Evolutionary conservation across 2,329 filamentous ascomycete genomes (phyloP).

Genomic region (Epichloe sp.): DNA sequence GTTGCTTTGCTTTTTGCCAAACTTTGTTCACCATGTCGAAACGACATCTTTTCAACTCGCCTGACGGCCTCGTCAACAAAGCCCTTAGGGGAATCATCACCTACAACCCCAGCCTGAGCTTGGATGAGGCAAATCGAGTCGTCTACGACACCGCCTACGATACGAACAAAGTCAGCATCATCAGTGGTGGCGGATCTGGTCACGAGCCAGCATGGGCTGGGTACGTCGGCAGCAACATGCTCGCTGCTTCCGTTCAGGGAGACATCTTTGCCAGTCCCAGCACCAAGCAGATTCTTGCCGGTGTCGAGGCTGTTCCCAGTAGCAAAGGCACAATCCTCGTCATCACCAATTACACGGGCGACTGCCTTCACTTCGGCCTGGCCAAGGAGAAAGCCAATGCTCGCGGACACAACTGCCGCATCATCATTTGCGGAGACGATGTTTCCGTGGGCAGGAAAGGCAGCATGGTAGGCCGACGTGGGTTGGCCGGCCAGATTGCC

Average conservation of each 20-base stretch:
- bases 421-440: slow-evolving; percentile 52
- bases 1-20: not conserved
- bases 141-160: slow-evolving; percentile 35
- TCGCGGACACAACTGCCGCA: slow-evolving; percentile 37
- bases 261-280: slow-evolving; percentile 53
- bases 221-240: slow-evolving; percentile 48
- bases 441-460: slow-evolving; percentile 48
- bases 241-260: slow-evolving; percentile 47
- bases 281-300: slow-evolving; percentile 48
- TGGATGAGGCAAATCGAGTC: slow-evolving; percentile 38
- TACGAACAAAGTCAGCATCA: slow-evolving; percentile 32
- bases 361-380: slow-evolving; percentile 48
- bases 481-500: slow-evolving; percentile 46
- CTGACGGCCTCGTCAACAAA: slow-evolving; percentile 41
- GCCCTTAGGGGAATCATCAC: slow-evolving; percentile 35
- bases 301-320: slow-evolving; percentile 41
- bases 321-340: slow-evolving; percentile 44
- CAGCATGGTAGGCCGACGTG: slow-evolving; percentile 46
- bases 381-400: slow-evolving; percentile 45
- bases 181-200: slow-evolving; percentile 43
- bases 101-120: slow-evolving; percentile 37
- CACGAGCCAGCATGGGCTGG: slow-evolving; percentile 52
- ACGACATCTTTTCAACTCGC: slow-evolving; percentile 37
- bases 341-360: slow-evolving; percentile 53
- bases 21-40: slow-evolving; percentile 27